Evolutionary conservation across 2,329 filamentous ascomycete genomes (phyloP).

Genomic region (Ophiostoma australiae): DNA sequence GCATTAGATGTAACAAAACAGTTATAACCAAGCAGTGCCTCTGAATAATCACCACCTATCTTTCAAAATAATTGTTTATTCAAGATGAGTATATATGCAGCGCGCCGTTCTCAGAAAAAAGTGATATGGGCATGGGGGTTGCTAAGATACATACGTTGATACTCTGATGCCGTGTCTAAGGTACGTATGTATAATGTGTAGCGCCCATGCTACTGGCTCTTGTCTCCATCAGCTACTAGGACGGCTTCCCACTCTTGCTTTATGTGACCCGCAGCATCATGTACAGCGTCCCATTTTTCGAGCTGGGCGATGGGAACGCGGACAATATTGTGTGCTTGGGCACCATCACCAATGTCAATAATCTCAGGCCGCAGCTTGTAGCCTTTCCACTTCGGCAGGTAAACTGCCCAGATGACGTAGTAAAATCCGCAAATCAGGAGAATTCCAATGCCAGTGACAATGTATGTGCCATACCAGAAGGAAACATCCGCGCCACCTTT

Average conservation of each 20-base stretch:
- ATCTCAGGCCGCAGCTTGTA: conserved; percentile 9
- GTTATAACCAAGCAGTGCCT: too few relatives aligned
- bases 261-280: conserved; percentile 3
- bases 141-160: neutral
- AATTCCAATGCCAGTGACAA: conserved; percentile 58
- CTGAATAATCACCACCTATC: neutral
- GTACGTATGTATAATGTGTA: neutral
- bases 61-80: neutral
- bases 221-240: neutral
- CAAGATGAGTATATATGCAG: neutral
- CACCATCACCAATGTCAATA: conserved; percentile 7
- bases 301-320: neutral
- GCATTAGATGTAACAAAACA: too few relatives aligned
- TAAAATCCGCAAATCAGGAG: neutral
- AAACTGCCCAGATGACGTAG: conserved; percentile 2
- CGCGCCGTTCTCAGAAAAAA: neutral
- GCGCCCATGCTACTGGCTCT: neutral
- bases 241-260: neutral
- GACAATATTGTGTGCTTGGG: conserved; percentile 11
- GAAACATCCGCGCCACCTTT: conserved; percentile 61
- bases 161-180: neutral
- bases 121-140: neutral
- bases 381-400: neutral
- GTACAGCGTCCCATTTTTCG: neutral
- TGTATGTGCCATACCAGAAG: conserved; percentile 71